Conservation (phyloP, 768 basidiomycete genomes). For the Russula foetens region DNA sequence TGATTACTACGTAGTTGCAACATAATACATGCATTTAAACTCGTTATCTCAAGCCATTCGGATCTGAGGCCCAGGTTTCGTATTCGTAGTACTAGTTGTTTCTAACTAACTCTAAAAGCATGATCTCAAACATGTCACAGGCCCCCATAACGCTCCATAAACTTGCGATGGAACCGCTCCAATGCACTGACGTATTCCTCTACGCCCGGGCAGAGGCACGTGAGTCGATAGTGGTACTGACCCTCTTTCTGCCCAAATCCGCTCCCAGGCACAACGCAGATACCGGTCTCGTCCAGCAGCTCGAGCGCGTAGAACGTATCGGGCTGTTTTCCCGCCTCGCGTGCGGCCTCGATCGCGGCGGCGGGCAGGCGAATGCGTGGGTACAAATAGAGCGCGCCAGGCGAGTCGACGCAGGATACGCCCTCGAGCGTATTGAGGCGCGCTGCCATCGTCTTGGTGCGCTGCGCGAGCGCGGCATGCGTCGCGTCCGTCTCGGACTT, state of each 20-base stretch:
- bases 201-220: slow-evolving; percentile 90
- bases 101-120: not conserved
- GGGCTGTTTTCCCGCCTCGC: slow-evolving; percentile 63
- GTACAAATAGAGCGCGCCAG: slow-evolving; percentile 92
- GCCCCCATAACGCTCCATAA: slow-evolving; percentile 42
- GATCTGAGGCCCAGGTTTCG: no score
- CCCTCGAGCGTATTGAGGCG: slow-evolving; percentile 80
- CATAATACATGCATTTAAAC: not conserved
- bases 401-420: slow-evolving; percentile 82
- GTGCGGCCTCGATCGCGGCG: slow-evolving; percentile 67
- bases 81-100: not conserved
- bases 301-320: slow-evolving; percentile 85
- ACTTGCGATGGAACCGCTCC: slow-evolving; percentile 62
- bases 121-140: not conserved
- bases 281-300: slow-evolving; percentile 82
- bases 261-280: slow-evolving; percentile 88
- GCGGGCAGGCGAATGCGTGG: slow-evolving; percentile 71
- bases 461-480: slow-evolving; percentile 61
- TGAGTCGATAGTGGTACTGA: slow-evolving; percentile 86
- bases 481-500: slow-evolving; percentile 76
- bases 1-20: slow-evolving; percentile 1
- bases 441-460: slow-evolving; percentile 64
- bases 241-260: slow-evolving; percentile 93
- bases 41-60: not conserved
- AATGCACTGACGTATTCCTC: slow-evolving; percentile 87